Base-by-base conservation (phyloP, 1,139 yeast species). In the Kodamaea arcana region DNA sequence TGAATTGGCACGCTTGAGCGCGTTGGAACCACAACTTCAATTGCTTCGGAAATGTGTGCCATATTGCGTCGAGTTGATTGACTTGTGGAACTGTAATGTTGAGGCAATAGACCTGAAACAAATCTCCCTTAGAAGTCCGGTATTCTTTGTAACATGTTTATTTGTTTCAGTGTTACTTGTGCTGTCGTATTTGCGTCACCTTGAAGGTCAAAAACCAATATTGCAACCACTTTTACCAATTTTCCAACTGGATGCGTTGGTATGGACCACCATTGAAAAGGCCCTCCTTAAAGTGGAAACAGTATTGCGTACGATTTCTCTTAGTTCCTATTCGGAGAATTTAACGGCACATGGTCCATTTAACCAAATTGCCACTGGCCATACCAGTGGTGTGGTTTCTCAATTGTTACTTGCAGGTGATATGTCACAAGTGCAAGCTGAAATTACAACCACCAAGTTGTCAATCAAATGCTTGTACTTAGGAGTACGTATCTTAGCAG, bases 401-500 rank as follows among this genome's bases (percentile, higher is more conserved):
- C 12, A 27, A 14, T 25, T 28, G 28, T 15, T 30, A 15, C 17
- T 31, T 17, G 33, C 9, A 11, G 30, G 30, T 4, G 30, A 27
- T 17, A 9, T 27, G 26, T 25, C 33, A n/a, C 27, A 23, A 23
- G 15, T 29, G 3, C 29, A 26, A 15, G 28, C 27, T 21, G 42
- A 38, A 15, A 66, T 74, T 25, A 65, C 74, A 23, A 54, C 57
- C 27, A 71, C 77, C 5, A 64, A 74, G 45, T 60, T 82, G 26
- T 75, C 84, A 7, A 64, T 72, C 18, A 72, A 78, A 48, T 70
- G 78, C 20, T 57, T 82, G 33, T 78, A 79, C 41, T 58, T 83
- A 36, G 92, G 92, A 20, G 82, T 83, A 11, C 64, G 87, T 42
- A 77, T 83, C 22, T 65, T 83, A 36, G 86, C 87, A 2, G 88